Conservation (phyloP, 2,329 filamentous ascomycete species). For the Claviceps purpurea region DNA sequence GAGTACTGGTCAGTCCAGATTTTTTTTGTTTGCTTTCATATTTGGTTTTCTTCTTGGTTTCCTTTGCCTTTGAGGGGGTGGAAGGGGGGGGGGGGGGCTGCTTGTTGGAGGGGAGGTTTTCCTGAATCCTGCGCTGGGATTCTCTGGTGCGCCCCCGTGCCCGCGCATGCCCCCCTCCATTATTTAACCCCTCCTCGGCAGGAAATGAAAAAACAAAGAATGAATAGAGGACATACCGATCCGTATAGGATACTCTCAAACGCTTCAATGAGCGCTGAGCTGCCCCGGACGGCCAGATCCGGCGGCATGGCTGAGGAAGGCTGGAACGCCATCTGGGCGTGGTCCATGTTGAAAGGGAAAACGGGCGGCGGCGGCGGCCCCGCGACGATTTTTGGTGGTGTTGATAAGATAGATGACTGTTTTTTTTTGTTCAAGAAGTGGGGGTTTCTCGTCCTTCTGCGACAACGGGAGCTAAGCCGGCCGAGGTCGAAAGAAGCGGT, state of each 20-base stretch:
- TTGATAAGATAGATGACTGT: not conserved
- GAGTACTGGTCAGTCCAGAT: not conserved
- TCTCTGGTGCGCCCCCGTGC: no score
- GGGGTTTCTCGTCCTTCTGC: no score
- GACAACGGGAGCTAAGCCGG: no score
- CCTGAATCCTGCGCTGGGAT: no score
- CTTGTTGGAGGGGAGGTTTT: no score
- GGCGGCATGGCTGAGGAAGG: constrained; percentile 10
- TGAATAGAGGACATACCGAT: constrained; percentile 44
- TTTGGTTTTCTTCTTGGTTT: no score
- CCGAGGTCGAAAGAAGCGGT: no score
- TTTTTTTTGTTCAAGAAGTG: not conserved
- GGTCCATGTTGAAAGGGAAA: constrained; percentile 14
- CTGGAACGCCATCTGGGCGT: constrained; percentile 17
- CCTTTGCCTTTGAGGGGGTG: no score
- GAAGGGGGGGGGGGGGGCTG: no score
- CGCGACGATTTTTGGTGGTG: not conserved
- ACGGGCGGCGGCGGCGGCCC: not conserved
- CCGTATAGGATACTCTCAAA: constrained; percentile 81
- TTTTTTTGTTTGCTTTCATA: no score
- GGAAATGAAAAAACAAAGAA: not conserved
- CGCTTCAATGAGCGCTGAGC: constrained; percentile 45
- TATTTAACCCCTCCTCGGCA: no score
- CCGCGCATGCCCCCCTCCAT: no score
- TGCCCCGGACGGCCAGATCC: constrained; percentile 19